These are phyloP conservation scores for Solanum infundibuliforme DNA, from an alignment of 257 asterid genomes.

Conservation along the genomic window DNA sequence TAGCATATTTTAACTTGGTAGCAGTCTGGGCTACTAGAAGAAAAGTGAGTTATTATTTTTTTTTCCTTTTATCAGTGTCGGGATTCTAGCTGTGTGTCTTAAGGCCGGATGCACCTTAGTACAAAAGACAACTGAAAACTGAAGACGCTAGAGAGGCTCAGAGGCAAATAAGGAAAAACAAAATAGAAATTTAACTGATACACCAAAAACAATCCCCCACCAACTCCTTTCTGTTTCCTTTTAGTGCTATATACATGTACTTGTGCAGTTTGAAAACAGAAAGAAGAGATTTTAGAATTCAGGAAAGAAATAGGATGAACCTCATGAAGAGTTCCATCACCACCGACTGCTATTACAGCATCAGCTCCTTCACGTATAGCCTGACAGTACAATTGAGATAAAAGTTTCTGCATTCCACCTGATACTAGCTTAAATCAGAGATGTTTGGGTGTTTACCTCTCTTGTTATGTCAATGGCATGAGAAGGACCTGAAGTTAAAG, in stretches of 20 bases:
- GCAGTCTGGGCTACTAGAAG: not conserved
- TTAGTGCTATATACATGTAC: not conserved
- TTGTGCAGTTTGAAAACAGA: not conserved
- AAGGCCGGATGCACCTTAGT: not conserved
- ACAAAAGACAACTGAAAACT: not conserved
- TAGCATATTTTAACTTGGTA: not conserved
- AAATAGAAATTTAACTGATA: not conserved
- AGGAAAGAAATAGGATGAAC: conserved; percentile 15
- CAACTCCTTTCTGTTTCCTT: not conserved
- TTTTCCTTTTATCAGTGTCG: not conserved
- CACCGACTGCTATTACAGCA: conserved; percentile 93
- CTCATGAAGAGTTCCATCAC: conserved; percentile 97
- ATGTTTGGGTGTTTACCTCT: conserved; percentile 43
- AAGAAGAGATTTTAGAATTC: not conserved
- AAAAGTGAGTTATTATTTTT: not conserved
- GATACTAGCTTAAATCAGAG: conserved; percentile 7
- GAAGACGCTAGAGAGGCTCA: not conserved
- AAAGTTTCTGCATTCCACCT: conserved; percentile 3
- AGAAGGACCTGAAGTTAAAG: conserved; percentile 81
- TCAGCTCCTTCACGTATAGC: conserved; percentile 93
- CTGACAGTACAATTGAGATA: conserved; percentile 26
- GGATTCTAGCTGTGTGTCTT: not conserved
- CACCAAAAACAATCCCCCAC: not conserved
- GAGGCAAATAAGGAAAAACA: not conserved
- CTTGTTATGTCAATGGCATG: conserved; percentile 80